These are phyloP conservation scores for Monosporascus sp. DNA, from an alignment of 2,329 filamentous ascomycete genomes.

Conservation along the genomic window DNA sequence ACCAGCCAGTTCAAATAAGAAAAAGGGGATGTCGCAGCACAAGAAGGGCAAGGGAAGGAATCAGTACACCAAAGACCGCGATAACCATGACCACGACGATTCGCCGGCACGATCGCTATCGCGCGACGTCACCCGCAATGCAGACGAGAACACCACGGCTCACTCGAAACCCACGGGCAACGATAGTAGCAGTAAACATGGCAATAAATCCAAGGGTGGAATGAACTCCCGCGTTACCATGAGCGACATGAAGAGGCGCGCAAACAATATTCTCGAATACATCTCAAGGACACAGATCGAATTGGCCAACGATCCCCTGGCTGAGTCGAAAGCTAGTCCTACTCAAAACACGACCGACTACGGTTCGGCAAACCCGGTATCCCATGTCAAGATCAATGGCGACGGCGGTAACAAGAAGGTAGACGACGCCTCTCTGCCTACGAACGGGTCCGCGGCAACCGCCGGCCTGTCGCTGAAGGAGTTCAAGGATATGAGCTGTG, in stretches of 20 bases:
- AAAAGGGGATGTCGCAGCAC: slow-evolving; percentile 55
- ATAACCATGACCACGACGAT: slow-evolving; percentile 47
- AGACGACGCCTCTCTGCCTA: slow-evolving; percentile 5
- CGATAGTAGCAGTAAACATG: slow-evolving; percentile 44
- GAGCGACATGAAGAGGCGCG: slow-evolving; percentile 82
- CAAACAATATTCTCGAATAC: slow-evolving; percentile 80
- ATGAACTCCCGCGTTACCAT: slow-evolving; percentile 70
- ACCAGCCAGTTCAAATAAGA: slow-evolving; percentile 51
- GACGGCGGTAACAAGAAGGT: slow-evolving; percentile 18
- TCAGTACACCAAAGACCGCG: slow-evolving; percentile 76
- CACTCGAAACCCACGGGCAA: slow-evolving; percentile 26
- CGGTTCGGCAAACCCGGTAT: slow-evolving; percentile 25
- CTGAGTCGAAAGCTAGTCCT: slow-evolving; percentile 34
- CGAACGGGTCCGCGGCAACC: slow-evolving; percentile 25
- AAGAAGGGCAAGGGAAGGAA: slow-evolving; percentile 70
- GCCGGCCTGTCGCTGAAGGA: slow-evolving; percentile 35
- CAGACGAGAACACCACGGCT: slow-evolving; percentile 38
- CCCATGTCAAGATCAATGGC: slow-evolving; percentile 32
- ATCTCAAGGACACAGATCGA: slow-evolving; percentile 87
- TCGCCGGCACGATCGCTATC: slow-evolving; percentile 52
- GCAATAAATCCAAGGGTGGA: slow-evolving; percentile 47
- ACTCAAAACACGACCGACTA: slow-evolving; percentile 37
- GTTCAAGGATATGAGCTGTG: slow-evolving; percentile 71
- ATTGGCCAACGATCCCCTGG: slow-evolving; percentile 62
- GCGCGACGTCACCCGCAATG: slow-evolving; percentile 42